Base-by-base conservation (phyloP, 2,329 filamentous ascomycete genomes). In the Fusarium longipes region DNA sequence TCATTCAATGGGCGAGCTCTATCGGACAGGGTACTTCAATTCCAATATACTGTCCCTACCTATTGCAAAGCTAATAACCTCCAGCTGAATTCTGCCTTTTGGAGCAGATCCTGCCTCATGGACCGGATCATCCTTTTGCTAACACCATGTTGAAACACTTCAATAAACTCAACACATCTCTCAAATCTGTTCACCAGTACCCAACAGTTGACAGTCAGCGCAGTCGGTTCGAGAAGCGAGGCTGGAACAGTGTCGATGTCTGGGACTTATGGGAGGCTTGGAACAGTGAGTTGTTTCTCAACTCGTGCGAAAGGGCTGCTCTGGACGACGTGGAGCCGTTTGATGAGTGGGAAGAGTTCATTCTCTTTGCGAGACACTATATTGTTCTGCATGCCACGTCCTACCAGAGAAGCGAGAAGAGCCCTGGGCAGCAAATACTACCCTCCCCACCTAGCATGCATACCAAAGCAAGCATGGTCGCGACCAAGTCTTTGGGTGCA, bases 291-390 rank as follows among this genome's bases (percentile, higher is more conserved):
- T 74, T 80, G 4, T 94, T 94, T 75, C 78, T 97, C 20, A 82
- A 82, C 8, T 73, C 83, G 2, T 78, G 83, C 2, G 84, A 92
- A 63, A 86, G 92, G 65, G 80, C 76, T 33, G 80, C 79, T 12
- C 79, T 97, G 15, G 90, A 97, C 70, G 74, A 80, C 1, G 78
- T 93, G 17, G 95, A 97, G 74, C 88, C 91, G 1, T 97, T 98
- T 74, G 95, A 98, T 76, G 94, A 97, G 78, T 97, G 93, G 93
- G 95, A 98, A 77, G 95, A 97, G 73, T 93, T 97, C 74, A 89
- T 91, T 4, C 82, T 97, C 1, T 97, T 96, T 76, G 88, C 87
- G 3, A 89, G 89, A 32, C 94, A 97, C 77, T 97, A 97, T 77
- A 91, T 94, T 70, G 79, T 97, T 40, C 82, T 97, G 10, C 82